These are phyloP conservation scores for Akanthomyces lecanii DNA, from an alignment of 2,329 filamentous ascomycete species.

Conservation along the genomic window DNA sequence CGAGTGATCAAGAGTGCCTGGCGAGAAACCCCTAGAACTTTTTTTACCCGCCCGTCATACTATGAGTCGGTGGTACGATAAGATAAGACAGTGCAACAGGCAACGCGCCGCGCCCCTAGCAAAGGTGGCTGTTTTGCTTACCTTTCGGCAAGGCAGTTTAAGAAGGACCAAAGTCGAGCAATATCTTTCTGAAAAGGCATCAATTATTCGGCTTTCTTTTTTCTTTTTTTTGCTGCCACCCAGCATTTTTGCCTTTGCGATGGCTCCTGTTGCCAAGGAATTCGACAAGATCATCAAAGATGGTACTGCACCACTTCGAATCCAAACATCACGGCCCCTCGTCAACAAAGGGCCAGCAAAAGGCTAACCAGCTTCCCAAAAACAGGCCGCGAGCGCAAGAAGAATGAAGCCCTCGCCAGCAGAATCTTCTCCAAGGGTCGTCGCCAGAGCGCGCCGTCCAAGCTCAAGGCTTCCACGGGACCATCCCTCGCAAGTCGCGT, in stretches of 20 bases:
- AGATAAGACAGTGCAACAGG: constrained; percentile 15
- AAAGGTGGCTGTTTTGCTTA: neutral
- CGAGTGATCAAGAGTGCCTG: neutral
- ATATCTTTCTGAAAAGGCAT: neutral
- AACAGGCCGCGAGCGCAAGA: constrained; percentile 63
- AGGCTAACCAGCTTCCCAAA: neutral
- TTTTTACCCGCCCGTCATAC: neutral
- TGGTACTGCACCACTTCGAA: constrained; percentile 3
- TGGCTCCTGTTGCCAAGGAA: constrained; percentile 19
- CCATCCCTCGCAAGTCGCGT: constrained; percentile 67
- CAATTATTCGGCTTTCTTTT: neutral
- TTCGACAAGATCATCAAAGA: constrained; percentile 21
- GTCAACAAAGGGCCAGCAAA: neutral
- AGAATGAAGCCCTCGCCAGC: constrained; percentile 66
- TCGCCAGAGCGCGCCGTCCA: constrained; percentile 51
- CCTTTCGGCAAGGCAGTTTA: neutral
- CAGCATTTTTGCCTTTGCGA: neutral
- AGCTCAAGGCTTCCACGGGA: constrained; percentile 41
- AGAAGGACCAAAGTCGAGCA: neutral
- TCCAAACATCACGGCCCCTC: neutral
- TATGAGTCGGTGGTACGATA: neutral
- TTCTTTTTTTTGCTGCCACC: neutral
- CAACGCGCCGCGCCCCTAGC: constrained; percentile 11
- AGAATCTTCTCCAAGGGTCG: constrained; percentile 64
- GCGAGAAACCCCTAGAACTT: neutral